Percentiles rank a stretch among this genome's conserved stretches.
phyloP scores from a whole-genome alignment of 495 filamentous ascomycete genomes.

The Durotheca rogersii region DNA sequence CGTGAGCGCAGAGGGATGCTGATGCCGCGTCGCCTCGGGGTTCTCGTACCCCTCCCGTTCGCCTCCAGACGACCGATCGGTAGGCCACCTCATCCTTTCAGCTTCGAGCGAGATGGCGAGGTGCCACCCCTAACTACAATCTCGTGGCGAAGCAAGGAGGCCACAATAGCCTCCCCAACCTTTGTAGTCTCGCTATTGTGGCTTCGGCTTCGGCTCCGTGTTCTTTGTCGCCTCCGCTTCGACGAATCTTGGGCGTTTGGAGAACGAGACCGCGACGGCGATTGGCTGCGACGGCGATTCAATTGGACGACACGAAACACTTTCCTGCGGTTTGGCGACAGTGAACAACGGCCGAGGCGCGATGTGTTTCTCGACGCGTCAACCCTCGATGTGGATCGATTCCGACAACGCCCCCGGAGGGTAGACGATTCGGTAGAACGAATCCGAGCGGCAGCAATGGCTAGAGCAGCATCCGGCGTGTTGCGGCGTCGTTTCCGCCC shows the following conservation, averaged over 20 bases:
- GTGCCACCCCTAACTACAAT: conserved; percentile 23
- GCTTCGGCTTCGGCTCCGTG: conserved; percentile 38
- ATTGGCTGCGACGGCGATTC: conserved; percentile 37
- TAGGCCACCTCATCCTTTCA: conserved; percentile 13
- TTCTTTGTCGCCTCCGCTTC: conserved; percentile 40
- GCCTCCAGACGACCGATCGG: neutral
- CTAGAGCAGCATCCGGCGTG: conserved; percentile 19
- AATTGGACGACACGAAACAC: conserved; percentile 34
- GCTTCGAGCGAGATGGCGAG: conserved; percentile 15
- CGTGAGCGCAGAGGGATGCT: too few relatives aligned
- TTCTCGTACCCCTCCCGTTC: conserved; percentile 3
- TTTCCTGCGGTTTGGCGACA: conserved; percentile 37
- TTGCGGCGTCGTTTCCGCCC: conserved; percentile 40
- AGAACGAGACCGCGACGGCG: conserved; percentile 41
- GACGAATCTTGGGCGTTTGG: conserved; percentile 24
- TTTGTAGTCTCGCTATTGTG: conserved; percentile 25
- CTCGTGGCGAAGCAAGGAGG: conserved; percentile 29
- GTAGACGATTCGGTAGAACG: conserved; percentile 43
- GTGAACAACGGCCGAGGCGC: conserved; percentile 28
- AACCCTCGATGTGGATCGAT: conserved; percentile 40
- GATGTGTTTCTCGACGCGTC: conserved; percentile 34
- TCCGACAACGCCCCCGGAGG: conserved; percentile 42
- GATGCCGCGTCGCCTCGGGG: conserved; percentile 10
- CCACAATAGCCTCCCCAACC: conserved; percentile 7
- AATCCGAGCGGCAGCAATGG: conserved; percentile 18